Evolutionary conservation across 768 basidiomycete species (phyloP).

Genomic region (Lanmaoa rubissima): DNA sequence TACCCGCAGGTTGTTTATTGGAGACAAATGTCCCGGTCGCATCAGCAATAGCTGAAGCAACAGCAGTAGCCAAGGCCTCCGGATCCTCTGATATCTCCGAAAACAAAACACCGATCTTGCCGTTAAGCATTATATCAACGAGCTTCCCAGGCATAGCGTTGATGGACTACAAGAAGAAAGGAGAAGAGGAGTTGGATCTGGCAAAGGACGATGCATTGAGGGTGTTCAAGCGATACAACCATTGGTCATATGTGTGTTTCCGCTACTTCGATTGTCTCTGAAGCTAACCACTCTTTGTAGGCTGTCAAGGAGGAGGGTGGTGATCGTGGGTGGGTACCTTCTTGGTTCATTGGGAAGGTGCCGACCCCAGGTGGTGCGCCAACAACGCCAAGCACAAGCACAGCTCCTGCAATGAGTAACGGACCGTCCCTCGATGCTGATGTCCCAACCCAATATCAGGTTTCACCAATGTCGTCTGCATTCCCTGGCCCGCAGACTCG

Average conservation of each 20-base stretch:
- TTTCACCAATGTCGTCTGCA: conserved; percentile 82
- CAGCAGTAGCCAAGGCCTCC: conserved; percentile 52
- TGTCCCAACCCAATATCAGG: conserved; percentile 44
- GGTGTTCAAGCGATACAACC: conserved; percentile 97
- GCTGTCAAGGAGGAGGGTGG: conserved; percentile 93
- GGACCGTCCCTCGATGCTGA: conserved; percentile 37
- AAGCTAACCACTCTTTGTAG: conserved; percentile 36
- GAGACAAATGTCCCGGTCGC: conserved; percentile 92
- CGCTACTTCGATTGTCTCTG: neutral
- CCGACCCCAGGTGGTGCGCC: conserved; percentile 41
- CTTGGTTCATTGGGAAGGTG: conserved; percentile 95
- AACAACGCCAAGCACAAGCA: conserved; percentile 50
- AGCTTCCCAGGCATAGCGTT: conserved; percentile 95
- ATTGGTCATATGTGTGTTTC: conserved; percentile 85
- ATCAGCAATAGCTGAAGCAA: conserved; percentile 81
- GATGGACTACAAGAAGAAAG: conserved; percentile 95
- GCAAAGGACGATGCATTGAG: conserved; percentile 84
- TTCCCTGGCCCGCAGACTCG: conserved; percentile 50
- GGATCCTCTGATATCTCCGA: conserved; percentile 40
- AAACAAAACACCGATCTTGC: conserved; percentile 77
- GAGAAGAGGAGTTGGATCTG: conserved; percentile 88
- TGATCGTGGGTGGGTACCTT: conserved; percentile 96
- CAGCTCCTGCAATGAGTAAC: conserved; percentile 33
- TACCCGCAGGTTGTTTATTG: conserved; percentile 93
- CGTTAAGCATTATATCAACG: conserved; percentile 91